Evolutionary conservation across 2,329 filamentous ascomycete species (phyloP).

Genomic region (Microcyclosporella mali): DNA sequence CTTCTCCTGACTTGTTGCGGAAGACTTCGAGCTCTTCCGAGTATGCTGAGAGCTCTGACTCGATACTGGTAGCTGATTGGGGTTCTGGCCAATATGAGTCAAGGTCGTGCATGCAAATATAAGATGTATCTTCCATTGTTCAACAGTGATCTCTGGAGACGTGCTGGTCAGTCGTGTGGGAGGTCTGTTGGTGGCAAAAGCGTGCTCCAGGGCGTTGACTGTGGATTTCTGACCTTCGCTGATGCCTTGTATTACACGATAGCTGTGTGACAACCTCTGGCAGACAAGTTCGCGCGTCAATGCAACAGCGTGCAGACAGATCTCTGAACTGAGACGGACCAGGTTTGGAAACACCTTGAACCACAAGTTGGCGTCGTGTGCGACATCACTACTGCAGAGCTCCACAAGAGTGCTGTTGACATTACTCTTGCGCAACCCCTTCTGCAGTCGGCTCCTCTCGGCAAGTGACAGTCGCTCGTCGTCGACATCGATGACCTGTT

Average conservation of each 20-base stretch:
- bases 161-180: constrained; percentile 51
- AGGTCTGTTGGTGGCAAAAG: constrained; percentile 32
- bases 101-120: constrained; percentile 96
- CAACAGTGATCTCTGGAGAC: constrained; percentile 79
- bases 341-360: constrained; percentile 97
- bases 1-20: constrained; percentile 60
- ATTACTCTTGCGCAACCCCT: constrained; percentile 78
- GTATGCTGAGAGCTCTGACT: constrained; percentile 62
- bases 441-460: constrained; percentile 84
- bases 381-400: constrained; percentile 88
- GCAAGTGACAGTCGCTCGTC: constrained; percentile 86
- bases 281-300: constrained; percentile 89
- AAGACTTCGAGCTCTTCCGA: constrained; percentile 70
- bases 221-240: constrained; percentile 57
- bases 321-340: constrained; percentile 81
- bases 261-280: constrained; percentile 87
- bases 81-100: constrained; percentile 61
- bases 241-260: constrained; percentile 71
- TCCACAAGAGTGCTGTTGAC: constrained; percentile 83
- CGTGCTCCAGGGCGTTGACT: constrained; percentile 56
- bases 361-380: constrained; percentile 92
- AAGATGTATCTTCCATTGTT: constrained; percentile 96
- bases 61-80: constrained; percentile 49
- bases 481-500: constrained; percentile 83
- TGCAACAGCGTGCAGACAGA: constrained; percentile 84